Conservation (phyloP, 1,284 basidiomycete genomes). For the Cutaneotrichosporon sp. region DNA sequence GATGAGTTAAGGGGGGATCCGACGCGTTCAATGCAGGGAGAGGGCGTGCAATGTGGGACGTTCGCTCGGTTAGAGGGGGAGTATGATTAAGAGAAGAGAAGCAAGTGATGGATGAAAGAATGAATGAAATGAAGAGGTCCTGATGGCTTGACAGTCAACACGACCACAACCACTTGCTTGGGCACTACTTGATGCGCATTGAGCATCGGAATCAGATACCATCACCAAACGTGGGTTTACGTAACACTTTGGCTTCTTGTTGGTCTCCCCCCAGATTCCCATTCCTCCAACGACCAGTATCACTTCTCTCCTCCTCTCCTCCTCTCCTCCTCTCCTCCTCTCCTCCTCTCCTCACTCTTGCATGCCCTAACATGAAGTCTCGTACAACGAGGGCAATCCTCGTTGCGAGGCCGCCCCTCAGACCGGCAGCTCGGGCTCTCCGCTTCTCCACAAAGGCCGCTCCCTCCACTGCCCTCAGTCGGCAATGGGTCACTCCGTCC, state of each 20-base stretch:
- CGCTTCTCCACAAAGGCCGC: not conserved
- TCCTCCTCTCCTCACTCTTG: not conserved
- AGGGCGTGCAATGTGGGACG: not conserved
- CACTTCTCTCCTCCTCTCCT: not conserved
- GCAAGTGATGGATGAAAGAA: not conserved
- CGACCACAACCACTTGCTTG: too few relatives aligned
- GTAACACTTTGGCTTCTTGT: not conserved
- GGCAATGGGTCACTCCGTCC: not conserved
- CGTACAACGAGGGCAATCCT: conserved; percentile 5
- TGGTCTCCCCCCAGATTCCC: not conserved
- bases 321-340: not conserved
- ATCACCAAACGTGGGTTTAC: not conserved
- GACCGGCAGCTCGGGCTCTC: not conserved
- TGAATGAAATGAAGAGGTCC: not conserved
- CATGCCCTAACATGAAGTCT: conserved; percentile 9
- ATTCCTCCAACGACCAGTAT: not conserved
- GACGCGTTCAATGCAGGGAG: not conserved
- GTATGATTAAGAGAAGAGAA: not conserved
- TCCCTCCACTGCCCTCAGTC: not conserved
- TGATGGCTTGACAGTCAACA: not conserved
- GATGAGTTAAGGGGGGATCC: not conserved
- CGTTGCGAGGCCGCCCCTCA: not conserved
- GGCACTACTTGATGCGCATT: too few relatives aligned
- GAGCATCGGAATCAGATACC: too few relatives aligned
- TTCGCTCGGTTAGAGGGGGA: not conserved